phyloP scores from a whole-genome alignment of 1,139 yeast species.

The Yamadazyma taylorii region DNA sequence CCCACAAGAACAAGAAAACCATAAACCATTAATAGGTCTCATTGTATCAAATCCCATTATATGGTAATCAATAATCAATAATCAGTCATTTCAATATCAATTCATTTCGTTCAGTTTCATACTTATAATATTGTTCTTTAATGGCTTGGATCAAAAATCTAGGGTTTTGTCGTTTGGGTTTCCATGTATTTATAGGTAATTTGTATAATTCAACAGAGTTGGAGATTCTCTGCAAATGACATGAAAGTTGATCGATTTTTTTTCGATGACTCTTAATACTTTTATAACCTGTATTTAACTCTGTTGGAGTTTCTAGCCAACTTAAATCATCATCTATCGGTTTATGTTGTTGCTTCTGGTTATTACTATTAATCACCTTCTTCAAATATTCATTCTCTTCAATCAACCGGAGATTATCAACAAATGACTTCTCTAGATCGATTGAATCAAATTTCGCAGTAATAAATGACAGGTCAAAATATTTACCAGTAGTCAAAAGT shows the following conservation, averaged over 20 bases:
- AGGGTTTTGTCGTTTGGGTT: slow-evolving; percentile 22
- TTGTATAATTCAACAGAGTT: slow-evolving; percentile 11
- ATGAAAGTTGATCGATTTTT: slow-evolving; percentile 5
- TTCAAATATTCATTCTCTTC: slow-evolving; percentile 40
- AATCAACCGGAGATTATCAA: slow-evolving; percentile 30
- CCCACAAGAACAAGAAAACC: slow-evolving; percentile 27
- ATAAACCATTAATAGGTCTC: too few species aligned
- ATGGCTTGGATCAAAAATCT: slow-evolving; percentile 11
- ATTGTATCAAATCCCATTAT: too few species aligned
- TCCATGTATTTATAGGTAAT: slow-evolving; percentile 19
- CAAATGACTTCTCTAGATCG: slow-evolving; percentile 30
- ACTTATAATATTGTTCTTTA: slow-evolving; percentile 11
- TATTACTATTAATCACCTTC: slow-evolving; percentile 8
- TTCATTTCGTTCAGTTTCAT: slow-evolving; percentile 6
- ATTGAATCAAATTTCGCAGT: slow-evolving; percentile 18
- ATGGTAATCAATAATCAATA: slow-evolving; percentile 2
- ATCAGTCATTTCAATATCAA: neutral
- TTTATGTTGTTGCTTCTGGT: neutral
- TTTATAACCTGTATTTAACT: slow-evolving; percentile 1
- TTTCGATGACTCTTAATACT: neutral
- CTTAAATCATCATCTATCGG: slow-evolving; percentile 10
- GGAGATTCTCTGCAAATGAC: slow-evolving; percentile 18
- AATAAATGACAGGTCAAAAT: slow-evolving; percentile 12
- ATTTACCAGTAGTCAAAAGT: slow-evolving; percentile 15
- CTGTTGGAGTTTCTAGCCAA: slow-evolving; percentile 22